Percentiles rank a stretch among this genome's conserved stretches.
These are phyloP conservation scores for Singerocomus rubriflavus DNA, from an alignment of 1,284 basidiomycete species.

Conservation along the genomic window DNA sequence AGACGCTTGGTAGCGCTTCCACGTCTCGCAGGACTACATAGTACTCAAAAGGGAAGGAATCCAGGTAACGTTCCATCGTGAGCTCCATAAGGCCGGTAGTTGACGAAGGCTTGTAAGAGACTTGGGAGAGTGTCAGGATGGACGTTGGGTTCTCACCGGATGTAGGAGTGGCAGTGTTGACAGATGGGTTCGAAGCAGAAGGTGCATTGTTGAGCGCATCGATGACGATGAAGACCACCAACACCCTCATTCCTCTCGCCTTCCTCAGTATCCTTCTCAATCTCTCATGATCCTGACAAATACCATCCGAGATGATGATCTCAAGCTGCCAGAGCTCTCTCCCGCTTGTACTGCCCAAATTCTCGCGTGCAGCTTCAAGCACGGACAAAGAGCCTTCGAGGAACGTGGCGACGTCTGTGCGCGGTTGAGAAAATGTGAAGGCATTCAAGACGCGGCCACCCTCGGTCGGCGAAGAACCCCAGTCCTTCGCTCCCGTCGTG, in stretches of 20 bases:
- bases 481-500: conserved; percentile 36
- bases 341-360: conserved; percentile 42
- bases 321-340: conserved; percentile 96
- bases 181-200: conserved; percentile 21
- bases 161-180: conserved; percentile 8
- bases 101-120: conserved; percentile 64
- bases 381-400: conserved; percentile 82
- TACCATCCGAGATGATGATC: conserved; percentile 98
- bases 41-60: conserved; percentile 98
- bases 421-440: conserved; percentile 89
- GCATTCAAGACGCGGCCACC: conserved; percentile 63
- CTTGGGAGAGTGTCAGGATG: conserved; percentile 92
- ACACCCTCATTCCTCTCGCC: conserved; percentile 88
- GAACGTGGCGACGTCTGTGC: conserved; percentile 86
- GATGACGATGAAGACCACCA: conserved; percentile 96
- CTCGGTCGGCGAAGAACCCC: conserved; percentile 28
- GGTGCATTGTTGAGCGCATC: conserved; percentile 72
- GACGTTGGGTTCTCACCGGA: conserved; percentile 51
- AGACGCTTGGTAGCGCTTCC: conserved; percentile 88
- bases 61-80: conserved; percentile 86
- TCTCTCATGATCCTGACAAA: conserved; percentile 93
- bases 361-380: conserved; percentile 74
- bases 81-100: conserved; percentile 88
- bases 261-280: conserved; percentile 79
- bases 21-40: conserved; percentile 92